phyloP scores from a whole-genome alignment of 108 stramenopile species.

The Ochromonas danica region DNA sequence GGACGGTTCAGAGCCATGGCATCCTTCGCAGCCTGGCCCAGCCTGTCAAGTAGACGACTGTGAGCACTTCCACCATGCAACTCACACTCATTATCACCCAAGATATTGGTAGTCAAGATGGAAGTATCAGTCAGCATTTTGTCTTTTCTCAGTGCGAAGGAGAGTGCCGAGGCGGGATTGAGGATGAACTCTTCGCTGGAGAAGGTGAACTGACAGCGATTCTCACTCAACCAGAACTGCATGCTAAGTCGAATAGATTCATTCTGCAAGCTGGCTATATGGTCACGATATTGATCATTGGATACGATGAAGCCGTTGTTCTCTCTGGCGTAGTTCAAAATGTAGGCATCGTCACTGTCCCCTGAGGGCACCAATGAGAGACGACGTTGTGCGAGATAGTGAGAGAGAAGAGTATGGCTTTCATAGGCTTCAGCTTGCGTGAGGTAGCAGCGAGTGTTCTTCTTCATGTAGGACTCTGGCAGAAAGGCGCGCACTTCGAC shows the following conservation, averaged over 20 bases:
- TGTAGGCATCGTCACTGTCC: slow-evolving; percentile 26
- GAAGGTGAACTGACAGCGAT: slow-evolving; percentile 23
- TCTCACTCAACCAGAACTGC: slow-evolving; percentile 1
- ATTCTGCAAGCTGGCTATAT: neutral
- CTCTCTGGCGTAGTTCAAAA: neutral
- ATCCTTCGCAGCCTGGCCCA: too few species aligned
- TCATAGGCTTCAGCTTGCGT: neutral
- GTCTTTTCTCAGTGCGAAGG: neutral
- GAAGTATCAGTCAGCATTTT: too few species aligned
- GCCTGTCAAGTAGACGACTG: too few species aligned
- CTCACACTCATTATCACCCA: too few species aligned
- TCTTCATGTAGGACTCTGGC: neutral
- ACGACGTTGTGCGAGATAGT: neutral
- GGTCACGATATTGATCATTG: slow-evolving; percentile 34
- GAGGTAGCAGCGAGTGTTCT: neutral
- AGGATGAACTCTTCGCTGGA: slow-evolving; percentile 24
- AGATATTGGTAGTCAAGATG: too few species aligned
- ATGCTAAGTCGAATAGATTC: neutral
- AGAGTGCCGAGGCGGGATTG: slow-evolving; percentile 4
- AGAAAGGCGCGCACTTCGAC: neutral
- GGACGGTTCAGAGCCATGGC: too few species aligned
- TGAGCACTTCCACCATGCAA: too few species aligned
- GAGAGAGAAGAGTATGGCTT: neutral
- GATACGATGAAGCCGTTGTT: slow-evolving; percentile 32
- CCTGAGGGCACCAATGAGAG: neutral